These are phyloP conservation scores for Dactylis glomerata DNA, from an alignment of 176 grass and related monocot genomes.

Conservation along the genomic window DNA sequence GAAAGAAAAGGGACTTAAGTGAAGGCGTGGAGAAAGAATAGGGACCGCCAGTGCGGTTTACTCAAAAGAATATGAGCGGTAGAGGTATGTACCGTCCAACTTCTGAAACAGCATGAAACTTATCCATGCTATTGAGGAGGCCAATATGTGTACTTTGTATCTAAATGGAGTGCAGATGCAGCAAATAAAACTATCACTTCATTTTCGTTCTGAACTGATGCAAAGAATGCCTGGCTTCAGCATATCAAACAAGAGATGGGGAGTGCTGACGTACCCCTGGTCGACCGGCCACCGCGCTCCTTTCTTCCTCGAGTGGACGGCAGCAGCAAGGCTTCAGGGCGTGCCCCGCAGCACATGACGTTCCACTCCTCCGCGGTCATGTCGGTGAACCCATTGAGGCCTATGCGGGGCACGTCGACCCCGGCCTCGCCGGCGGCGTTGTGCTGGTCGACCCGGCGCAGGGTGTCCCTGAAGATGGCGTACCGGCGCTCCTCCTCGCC, in stretches of 20 bases:
- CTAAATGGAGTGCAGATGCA: too few species aligned
- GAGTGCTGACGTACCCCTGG: neutral
- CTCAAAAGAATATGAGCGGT: too few species aligned
- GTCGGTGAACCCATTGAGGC: neutral
- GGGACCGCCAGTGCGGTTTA: too few species aligned
- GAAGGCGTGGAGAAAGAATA: too few species aligned
- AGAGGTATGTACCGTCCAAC: too few species aligned
- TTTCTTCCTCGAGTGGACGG: neutral
- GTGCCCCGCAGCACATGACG: neutral
- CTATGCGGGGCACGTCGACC: neutral
- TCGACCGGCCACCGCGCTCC: neutral
- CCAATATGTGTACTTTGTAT: too few species aligned
- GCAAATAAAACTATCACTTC: too few species aligned
- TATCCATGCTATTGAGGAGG: too few species aligned
- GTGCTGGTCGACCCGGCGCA: conserved; percentile 61
- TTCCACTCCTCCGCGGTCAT: neutral
- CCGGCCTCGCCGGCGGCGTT: conserved; percentile 19
- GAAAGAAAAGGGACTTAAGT: too few species aligned
- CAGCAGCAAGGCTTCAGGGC: neutral
- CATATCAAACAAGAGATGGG: neutral
- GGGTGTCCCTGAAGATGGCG: conserved; percentile 60
- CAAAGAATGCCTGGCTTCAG: too few species aligned
- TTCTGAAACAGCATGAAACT: too few species aligned
- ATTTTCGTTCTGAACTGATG: too few species aligned
- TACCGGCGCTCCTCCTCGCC: conserved; percentile 61